A percentile compares a stretch with the other conserved stretches of the same genome.
phyloP scores from a whole-genome alignment of 2,329 filamentous ascomycete genomes.

The Monosporascus sp. region DNA sequence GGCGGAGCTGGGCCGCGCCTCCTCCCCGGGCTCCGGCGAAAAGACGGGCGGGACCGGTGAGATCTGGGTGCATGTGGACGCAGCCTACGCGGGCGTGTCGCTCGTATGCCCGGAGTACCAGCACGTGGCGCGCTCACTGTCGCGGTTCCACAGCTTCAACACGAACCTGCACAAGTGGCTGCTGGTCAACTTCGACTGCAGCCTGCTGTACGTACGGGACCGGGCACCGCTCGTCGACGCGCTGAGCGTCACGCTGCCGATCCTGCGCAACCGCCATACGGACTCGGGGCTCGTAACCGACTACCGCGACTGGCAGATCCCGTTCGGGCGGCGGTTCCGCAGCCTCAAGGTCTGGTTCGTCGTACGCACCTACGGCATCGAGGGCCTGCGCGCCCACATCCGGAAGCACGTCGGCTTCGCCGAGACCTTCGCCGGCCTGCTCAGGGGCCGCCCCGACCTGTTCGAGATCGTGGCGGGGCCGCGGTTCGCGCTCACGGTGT shows the following conservation, averaged over 20 bases:
- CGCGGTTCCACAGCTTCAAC: conserved; percentile 79
- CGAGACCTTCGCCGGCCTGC: conserved; percentile 60
- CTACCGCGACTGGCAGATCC: conserved; percentile 96
- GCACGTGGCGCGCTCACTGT: conserved; percentile 55
- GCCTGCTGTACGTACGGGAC: conserved; percentile 72
- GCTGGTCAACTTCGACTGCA: conserved; percentile 85
- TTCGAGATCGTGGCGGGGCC: conserved; percentile 73
- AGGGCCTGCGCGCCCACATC: conserved; percentile 70
- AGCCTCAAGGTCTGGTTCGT: conserved; percentile 95
- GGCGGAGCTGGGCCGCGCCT: conserved; percentile 21
- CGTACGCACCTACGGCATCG: conserved; percentile 72
- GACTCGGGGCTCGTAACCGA: conserved; percentile 84
- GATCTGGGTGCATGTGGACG: conserved; percentile 91
- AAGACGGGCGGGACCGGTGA: conserved; percentile 31
- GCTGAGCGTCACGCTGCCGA: conserved; percentile 72
- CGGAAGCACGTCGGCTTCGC: conserved; percentile 62
- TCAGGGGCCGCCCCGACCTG: conserved; percentile 57
- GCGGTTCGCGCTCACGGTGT: conserved; percentile 72
- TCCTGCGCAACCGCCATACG: conserved; percentile 74
- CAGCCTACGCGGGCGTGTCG: conserved; percentile 84
- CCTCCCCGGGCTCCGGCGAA: conserved; percentile 15
- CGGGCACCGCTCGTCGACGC: conserved; percentile 73
- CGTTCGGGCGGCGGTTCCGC: conserved; percentile 81
- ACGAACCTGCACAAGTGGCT: conserved; percentile 99
- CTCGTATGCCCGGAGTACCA: conserved; percentile 79